These are phyloP conservation scores for Pichia rugopelliculosa DNA, from an alignment of 805 yeast species.

Conservation along the genomic window DNA sequence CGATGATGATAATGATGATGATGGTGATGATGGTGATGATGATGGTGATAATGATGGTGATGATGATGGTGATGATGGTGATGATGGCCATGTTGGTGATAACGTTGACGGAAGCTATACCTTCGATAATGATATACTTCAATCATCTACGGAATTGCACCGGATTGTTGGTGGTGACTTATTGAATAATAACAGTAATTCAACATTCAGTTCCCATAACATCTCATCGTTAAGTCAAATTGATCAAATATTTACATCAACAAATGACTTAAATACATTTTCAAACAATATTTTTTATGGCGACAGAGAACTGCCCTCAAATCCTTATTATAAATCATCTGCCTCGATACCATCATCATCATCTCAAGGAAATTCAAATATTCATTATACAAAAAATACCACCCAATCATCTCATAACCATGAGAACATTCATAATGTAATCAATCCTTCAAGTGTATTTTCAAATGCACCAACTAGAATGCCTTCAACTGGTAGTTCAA, in stretches of 20 bases:
- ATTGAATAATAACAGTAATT: no score
- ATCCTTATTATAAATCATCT: neutral
- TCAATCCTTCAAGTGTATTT: neutral
- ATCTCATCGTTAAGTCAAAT: neutral
- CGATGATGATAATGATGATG: constrained; percentile 7
- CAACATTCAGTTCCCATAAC: neutral
- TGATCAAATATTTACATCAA: neutral
- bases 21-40: neutral
- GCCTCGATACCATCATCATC: neutral
- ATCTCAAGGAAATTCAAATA: neutral
- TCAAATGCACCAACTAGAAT: constrained; percentile 3
- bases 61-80: neutral
- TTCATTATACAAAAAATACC: neutral
- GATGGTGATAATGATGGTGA: neutral
- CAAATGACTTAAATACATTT: constrained; percentile 3
- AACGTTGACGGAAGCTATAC: neutral
- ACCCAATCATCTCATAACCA: neutral
- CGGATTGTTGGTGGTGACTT: constrained; percentile 1
- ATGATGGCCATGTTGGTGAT: neutral
- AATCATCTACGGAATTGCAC: neutral
- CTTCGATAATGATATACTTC: neutral
- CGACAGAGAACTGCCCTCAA: neutral
- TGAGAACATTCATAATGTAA: neutral
- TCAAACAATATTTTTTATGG: neutral
- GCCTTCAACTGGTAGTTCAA: constrained; percentile 3